A percentile compares a stretch with the other conserved stretches of the same genome.
These are phyloP conservation scores for Lachancea meyersii DNA, from an alignment of 805 yeast genomes.

Conservation along the genomic window DNA sequence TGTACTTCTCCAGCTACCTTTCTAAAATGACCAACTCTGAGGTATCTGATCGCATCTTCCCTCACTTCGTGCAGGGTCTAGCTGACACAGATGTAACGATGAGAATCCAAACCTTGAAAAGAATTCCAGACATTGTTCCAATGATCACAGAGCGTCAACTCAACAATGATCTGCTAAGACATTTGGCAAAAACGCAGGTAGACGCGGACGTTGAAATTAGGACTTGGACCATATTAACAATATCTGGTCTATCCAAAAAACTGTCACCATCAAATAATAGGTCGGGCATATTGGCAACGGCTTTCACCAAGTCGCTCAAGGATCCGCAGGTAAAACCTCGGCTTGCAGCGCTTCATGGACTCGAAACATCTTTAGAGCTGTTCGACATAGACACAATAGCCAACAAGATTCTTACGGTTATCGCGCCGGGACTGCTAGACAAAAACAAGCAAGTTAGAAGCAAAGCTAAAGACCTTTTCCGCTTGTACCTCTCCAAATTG, in stretches of 20 bases:
- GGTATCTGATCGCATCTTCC: constrained; percentile 63
- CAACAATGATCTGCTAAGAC: constrained; percentile 76
- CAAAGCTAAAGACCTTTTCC: constrained; percentile 66
- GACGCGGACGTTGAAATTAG: constrained; percentile 28
- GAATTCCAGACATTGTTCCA: constrained; percentile 47
- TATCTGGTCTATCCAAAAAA: constrained; percentile 22
- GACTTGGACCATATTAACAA: constrained; percentile 28
- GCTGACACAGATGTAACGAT: constrained; percentile 78
- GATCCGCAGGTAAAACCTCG: constrained; percentile 75
- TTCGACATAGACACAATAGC: constrained; percentile 74
- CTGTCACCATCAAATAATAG: constrained; percentile 35
- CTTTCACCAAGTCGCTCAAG: constrained; percentile 73
- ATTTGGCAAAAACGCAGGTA: constrained; percentile 54
- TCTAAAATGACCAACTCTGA: constrained; percentile 49
- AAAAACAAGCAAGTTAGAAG: constrained; percentile 59
- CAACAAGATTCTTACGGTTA: constrained; percentile 71
- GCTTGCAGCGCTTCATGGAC: constrained; percentile 68
- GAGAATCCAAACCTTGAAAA: constrained; percentile 69
- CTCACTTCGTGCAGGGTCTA: constrained; percentile 69
- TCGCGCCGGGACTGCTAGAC: constrained; percentile 81
- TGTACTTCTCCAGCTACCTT: constrained; percentile 51
- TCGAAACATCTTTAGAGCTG: constrained; percentile 54
- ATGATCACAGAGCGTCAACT: constrained; percentile 71
- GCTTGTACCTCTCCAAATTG: constrained; percentile 51
- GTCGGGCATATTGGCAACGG: constrained; percentile 76